Evolutionary conservation across 2,329 filamentous ascomycete genomes (phyloP).

Genomic region (Verticillium klebahnii): DNA sequence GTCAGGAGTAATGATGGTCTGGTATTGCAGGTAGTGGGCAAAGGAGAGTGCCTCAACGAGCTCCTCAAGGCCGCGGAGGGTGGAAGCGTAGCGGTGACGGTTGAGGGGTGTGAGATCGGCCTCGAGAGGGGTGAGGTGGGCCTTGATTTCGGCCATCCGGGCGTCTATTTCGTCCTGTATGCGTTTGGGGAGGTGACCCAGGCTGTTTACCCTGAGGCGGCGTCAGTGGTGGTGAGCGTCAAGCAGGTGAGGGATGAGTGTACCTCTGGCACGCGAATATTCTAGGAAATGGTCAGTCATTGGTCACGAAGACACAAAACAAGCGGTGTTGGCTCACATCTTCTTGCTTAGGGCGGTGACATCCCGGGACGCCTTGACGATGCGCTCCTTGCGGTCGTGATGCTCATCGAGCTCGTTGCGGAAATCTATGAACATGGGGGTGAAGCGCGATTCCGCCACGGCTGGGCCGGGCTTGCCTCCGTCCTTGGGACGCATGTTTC

Average conservation of each 20-base stretch:
- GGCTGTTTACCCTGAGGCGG: constrained; percentile 6
- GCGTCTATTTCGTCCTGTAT: constrained; percentile 67
- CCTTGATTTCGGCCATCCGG: constrained; percentile 66
- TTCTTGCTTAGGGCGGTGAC: constrained; percentile 96
- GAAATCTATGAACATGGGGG: constrained; percentile 80
- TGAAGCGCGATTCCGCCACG: constrained; percentile 40
- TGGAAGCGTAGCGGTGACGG: constrained; percentile 72
- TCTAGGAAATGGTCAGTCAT: constrained; percentile 14
- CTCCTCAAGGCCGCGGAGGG: constrained; percentile 86
- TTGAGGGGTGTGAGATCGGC: constrained; percentile 75
- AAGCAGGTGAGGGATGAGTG: neutral
- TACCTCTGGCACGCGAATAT: constrained; percentile 37
- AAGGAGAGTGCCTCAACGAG: constrained; percentile 91
- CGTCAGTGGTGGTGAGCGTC: constrained; percentile 4
- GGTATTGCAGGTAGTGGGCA: constrained; percentile 76
- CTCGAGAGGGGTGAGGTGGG: constrained; percentile 62
- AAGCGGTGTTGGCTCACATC: constrained; percentile 56
- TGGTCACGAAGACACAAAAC: neutral
- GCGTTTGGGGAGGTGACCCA: constrained; percentile 10
- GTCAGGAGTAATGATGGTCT: constrained; percentile 65
- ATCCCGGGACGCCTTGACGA: constrained; percentile 88
- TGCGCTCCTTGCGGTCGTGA: constrained; percentile 83
- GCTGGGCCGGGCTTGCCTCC: constrained; percentile 21
- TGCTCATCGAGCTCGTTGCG: constrained; percentile 88
- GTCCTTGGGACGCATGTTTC: constrained; percentile 31